Base-by-base conservation (phyloP, 2,329 filamentous ascomycete species). In the Xylariaceae sp. region DNA sequence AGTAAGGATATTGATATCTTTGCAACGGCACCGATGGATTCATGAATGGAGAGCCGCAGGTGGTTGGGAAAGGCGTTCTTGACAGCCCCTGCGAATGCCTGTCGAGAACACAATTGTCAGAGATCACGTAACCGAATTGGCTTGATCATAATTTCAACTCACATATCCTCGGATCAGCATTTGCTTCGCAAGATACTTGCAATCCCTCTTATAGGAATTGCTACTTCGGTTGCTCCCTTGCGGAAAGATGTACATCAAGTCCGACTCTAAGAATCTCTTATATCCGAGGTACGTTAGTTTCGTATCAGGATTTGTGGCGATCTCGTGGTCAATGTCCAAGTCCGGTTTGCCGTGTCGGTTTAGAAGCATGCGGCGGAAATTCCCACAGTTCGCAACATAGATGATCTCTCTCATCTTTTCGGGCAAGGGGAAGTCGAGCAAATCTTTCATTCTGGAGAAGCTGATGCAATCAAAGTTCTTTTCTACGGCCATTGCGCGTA, bases 121-220 rank as follows among this genome's bases (percentile, higher is more conserved):
- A 63, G 3, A 63, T 40, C 40, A n/a, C 7, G 6, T 8, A 19
- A 32, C 9, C 6, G 7, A 12, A 15, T 10, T 2, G 29, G 37
- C 37, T 4, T 16, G 8, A 7, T 29, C 2, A 34, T 16, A 2
- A 37, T 37, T 43, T 18, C 30, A n/a, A 67, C 75, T 67, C 63
- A 80, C 78, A 58, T 79, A 73, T 50, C 80, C 79, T 3, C 79
- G 72, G 16, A 63, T 62, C 42, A 82, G 72, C 76, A 81, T 80
- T 54, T 76, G 71, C 51, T 75, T 77, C 1, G 79, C 78, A 26
- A 80, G 1, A 62, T 75, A 76, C 54, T 69, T 71, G 34, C 70
- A 69, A 60, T 71, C 74, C 30, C 65, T 69, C 2, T 72, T 66
- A 5, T 69, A 13, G 73, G 39, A 43, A 68, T 32, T 70, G n/a